Evolutionary conservation across 208 protist species (phyloP).

Genomic region (Tritrichomonas foetus): DNA sequence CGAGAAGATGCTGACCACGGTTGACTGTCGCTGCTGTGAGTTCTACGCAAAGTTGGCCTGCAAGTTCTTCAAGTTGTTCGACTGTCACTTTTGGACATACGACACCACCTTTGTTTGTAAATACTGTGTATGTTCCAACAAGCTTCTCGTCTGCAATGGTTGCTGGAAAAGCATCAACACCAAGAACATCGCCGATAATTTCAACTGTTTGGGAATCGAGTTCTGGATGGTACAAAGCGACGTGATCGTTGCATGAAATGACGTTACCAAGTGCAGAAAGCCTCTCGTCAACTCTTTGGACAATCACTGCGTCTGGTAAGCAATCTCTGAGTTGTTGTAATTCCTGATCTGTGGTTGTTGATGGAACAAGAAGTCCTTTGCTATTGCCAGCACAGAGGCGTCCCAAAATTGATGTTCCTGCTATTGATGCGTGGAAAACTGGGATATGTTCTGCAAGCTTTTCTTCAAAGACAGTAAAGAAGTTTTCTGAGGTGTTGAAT

Average conservation of each 20-base stretch:
- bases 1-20: conserved; percentile 81
- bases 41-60: conserved; percentile 72
- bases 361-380: conserved; percentile 85
- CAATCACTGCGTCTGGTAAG: conserved; percentile 84
- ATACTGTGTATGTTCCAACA: conserved; percentile 91
- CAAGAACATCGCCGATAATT: conserved; percentile 94
- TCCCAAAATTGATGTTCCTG: conserved; percentile 86
- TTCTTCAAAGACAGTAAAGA: conserved; percentile 93
- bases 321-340: conserved; percentile 97
- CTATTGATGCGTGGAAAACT: conserved; percentile 91
- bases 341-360: conserved; percentile 96
- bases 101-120: conserved; percentile 95
- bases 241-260: conserved; percentile 98
- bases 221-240: conserved; percentile 98
- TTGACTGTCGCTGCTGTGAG: conserved; percentile 98
- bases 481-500: conserved; percentile 89
- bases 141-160: conserved; percentile 93
- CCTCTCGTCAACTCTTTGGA: conserved; percentile 50
- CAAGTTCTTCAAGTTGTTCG: conserved; percentile 43
- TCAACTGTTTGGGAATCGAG: conserved; percentile 97
- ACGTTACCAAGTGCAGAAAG: conserved; percentile 88
- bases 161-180: conserved; percentile 85
- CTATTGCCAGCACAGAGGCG: conserved; percentile 71
- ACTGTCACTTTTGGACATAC: conserved; percentile 74
- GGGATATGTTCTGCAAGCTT: conserved; percentile 96